phyloP scores from a whole-genome alignment of 2,329 filamentous ascomycete genomes.

The Aspergillus novofumigatus region DNA sequence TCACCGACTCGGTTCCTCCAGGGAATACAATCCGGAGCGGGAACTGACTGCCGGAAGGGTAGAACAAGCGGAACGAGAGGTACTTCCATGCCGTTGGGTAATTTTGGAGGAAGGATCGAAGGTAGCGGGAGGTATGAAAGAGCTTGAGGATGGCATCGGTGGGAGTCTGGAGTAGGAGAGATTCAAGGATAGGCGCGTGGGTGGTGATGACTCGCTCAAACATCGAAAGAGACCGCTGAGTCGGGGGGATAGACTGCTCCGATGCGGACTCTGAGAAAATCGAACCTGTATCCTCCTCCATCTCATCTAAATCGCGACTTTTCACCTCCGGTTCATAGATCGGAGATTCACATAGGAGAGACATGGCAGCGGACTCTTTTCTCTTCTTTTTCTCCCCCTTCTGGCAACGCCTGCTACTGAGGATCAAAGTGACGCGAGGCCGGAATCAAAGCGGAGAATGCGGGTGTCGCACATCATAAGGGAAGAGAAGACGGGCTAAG shows the following conservation, averaged over 20 bases:
- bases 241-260: conserved; percentile 17
- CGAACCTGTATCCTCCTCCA: conserved; percentile 7
- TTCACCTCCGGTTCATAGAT: neutral
- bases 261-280: conserved; percentile 23
- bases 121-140: conserved; percentile 55
- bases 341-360: conserved; percentile 9
- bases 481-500: conserved; percentile 14
- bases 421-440: conserved; percentile 26
- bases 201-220: conserved; percentile 55
- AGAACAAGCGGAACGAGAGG: conserved; percentile 54
- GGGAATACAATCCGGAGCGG: conserved; percentile 31
- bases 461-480: conserved; percentile 32
- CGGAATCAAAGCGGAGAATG: conserved; percentile 24
- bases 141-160: conserved; percentile 55
- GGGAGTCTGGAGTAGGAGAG: conserved; percentile 54
- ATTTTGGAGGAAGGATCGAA: conserved; percentile 51
- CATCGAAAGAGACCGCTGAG: conserved; percentile 35
- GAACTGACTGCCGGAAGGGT: conserved; percentile 34
- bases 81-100: conserved; percentile 60
- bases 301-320: neutral
- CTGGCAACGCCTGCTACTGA: conserved; percentile 3
- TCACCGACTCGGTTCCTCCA: conserved; percentile 27
- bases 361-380: conserved; percentile 8
- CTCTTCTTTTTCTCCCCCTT: conserved; percentile 1
- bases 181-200: conserved; percentile 56